phyloP scores from a whole-genome alignment of 2,329 filamentous ascomycete genomes.

The Hypocreales sp. region DNA sequence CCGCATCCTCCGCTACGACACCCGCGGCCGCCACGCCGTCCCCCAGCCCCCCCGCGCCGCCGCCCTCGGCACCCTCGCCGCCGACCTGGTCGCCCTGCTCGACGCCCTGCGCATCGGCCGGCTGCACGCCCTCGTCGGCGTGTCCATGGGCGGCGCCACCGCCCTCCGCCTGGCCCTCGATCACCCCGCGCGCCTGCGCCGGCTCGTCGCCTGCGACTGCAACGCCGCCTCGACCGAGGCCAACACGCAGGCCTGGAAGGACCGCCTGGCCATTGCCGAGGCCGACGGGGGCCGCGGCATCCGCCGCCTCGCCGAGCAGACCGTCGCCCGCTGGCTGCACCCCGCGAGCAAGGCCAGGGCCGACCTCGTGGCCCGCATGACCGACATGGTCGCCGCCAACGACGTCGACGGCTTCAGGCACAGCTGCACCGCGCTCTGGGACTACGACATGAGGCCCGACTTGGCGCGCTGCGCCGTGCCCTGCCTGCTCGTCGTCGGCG shows the following conservation, averaged over 20 bases:
- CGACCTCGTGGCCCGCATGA: constrained; percentile 38
- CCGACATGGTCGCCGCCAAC: constrained; percentile 54
- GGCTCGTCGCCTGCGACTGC: constrained; percentile 65
- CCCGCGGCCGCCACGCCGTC: constrained; percentile 47
- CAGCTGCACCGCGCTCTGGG: constrained; percentile 54
- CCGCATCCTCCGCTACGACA: constrained; percentile 63
- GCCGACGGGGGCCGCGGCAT: constrained; percentile 42
- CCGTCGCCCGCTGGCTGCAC: constrained; percentile 70
- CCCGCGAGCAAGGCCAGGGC: constrained; percentile 29
- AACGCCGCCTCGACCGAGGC: constrained; percentile 55
- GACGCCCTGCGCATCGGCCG: constrained; percentile 52
- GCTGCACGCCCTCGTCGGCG: constrained; percentile 55
- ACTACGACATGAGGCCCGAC: constrained; percentile 47
- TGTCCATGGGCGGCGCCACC: constrained; percentile 70
- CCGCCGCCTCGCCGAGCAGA: constrained; percentile 49
- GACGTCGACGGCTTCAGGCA: constrained; percentile 53
- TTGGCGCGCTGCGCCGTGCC: constrained; percentile 40
- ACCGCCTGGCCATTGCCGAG: constrained; percentile 55
- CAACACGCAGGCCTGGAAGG: constrained; percentile 68
- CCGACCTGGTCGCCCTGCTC: constrained; percentile 52
- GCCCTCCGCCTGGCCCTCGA: constrained; percentile 56
- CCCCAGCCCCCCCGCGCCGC: constrained; percentile 32
- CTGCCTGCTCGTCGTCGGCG: constrained; percentile 56
- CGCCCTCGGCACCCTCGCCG: constrained; percentile 49
- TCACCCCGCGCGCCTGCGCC: constrained; percentile 40